Evolutionary conservation across 2,329 filamentous ascomycete species (phyloP).

Genomic region (Alternaria consortialis): DNA sequence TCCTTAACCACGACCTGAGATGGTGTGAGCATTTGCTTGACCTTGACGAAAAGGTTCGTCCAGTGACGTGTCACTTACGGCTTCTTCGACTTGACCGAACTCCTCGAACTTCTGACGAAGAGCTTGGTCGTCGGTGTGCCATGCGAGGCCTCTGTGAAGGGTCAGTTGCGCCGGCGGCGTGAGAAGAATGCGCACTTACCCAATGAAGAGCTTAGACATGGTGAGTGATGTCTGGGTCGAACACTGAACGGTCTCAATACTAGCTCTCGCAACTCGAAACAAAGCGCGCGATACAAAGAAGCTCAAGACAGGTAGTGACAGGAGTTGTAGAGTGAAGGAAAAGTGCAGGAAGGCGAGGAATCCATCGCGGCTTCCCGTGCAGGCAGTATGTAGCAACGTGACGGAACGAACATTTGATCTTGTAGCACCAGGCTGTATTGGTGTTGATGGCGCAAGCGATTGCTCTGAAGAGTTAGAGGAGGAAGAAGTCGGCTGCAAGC

Average conservation of each 20-base stretch:
- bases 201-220: conserved; percentile 96
- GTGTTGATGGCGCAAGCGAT: conserved; percentile 37
- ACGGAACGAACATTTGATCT: conserved; percentile 53
- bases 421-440: conserved; percentile 38
- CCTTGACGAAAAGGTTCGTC: conserved; percentile 1
- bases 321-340: conserved; percentile 29
- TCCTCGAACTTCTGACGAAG: conserved; percentile 91
- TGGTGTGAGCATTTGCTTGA: conserved; percentile 27
- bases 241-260: conserved; percentile 53
- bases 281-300: conserved; percentile 40
- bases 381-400: conserved; percentile 47
- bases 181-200: conserved; percentile 66
- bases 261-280: conserved; percentile 42
- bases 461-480: conserved; percentile 26
- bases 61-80: conserved; percentile 70
- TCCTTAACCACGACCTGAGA: conserved; percentile 94
- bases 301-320: conserved; percentile 34
- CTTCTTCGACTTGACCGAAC: conserved; percentile 91
- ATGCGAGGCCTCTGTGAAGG: conserved; percentile 84
- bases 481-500: conserved; percentile 24
- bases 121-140: conserved; percentile 93
- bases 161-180: conserved; percentile 16
- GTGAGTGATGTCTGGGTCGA: conserved; percentile 45
- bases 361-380: conserved; percentile 42
- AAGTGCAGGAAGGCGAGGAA: conserved; percentile 32